These are phyloP conservation scores for Choiromyces venosus DNA, from an alignment of 495 filamentous ascomycete genomes.

Conservation along the genomic window DNA sequence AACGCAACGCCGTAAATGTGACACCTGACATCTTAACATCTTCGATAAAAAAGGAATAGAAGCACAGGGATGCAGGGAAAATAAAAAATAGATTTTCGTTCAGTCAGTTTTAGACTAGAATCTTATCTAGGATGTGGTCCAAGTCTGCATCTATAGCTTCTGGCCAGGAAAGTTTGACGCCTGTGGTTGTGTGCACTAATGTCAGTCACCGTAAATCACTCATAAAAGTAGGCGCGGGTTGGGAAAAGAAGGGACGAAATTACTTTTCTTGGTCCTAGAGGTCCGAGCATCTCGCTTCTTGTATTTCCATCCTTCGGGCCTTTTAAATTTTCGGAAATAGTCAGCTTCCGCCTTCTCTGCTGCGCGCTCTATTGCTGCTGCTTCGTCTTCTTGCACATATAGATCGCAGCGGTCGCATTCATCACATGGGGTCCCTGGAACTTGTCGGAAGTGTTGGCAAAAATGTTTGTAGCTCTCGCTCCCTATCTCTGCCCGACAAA, in stretches of 20 bases:
- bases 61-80: not conserved
- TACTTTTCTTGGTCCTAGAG: not conserved
- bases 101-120: not conserved
- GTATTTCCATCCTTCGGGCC: conserved; percentile 29
- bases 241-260: not conserved
- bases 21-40: not conserved
- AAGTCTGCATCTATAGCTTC: not conserved
- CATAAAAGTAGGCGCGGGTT: not conserved
- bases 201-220: not conserved
- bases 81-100: not conserved
- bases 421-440: conserved; percentile 61
- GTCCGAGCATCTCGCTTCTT: conserved; percentile 35
- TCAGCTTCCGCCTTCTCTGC: conserved; percentile 72
- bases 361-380: conserved; percentile 65
- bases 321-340: conserved; percentile 52
- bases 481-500: conserved; percentile 44
- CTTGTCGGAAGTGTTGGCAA: conserved; percentile 88
- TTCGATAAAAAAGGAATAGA: not conserved
- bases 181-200: not conserved
- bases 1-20: not conserved
- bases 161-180: not conserved
- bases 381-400: conserved; percentile 81
- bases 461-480: conserved; percentile 77
- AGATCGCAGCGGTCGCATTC: conserved; percentile 86
- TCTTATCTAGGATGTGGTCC: not conserved